These are phyloP conservation scores for Pythium aristosporum DNA, from an alignment of 352 stramenopile species.

Conservation along the genomic window DNA sequence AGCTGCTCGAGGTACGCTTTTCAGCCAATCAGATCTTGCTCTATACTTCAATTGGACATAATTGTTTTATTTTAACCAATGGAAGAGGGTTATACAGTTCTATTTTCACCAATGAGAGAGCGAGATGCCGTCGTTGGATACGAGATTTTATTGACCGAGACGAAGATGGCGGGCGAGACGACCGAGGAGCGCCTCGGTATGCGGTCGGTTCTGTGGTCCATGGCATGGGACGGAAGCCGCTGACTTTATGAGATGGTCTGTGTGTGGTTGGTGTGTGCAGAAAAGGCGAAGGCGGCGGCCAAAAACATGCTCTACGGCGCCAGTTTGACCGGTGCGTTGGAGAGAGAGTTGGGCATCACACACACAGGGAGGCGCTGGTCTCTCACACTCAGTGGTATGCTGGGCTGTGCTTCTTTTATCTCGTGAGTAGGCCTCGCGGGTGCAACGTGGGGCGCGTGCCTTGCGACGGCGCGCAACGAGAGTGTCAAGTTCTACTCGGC, in stretches of 20 bases:
- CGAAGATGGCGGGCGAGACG: conserved; percentile 18
- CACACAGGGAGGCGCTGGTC: neutral
- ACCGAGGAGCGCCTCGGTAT: conserved; percentile 16
- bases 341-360: neutral
- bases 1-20: conserved; percentile 13
- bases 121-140: neutral
- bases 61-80: conserved; percentile 18
- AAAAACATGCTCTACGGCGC: conserved; percentile 72
- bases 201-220: neutral
- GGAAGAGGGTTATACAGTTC: neutral
- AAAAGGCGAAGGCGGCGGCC: conserved; percentile 62
- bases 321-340: conserved; percentile 41
- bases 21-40: conserved; percentile 22
- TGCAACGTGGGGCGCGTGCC: conserved; percentile 50
- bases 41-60: conserved; percentile 4
- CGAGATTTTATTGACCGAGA: neutral
- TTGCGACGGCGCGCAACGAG: conserved; percentile 72
- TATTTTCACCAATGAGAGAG: conserved; percentile 18
- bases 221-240: neutral
- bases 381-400: neutral
- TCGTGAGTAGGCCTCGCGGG: conserved; percentile 39
- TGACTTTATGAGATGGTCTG: neutral
- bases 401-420: neutral
- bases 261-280: conserved; percentile 23
- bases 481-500: conserved; percentile 80